Evolutionary conservation across 2,329 filamentous ascomycete species (phyloP), one percentile per base, ranked within the genome.

Genomic region (Trichoderma aggressivum): DNA sequence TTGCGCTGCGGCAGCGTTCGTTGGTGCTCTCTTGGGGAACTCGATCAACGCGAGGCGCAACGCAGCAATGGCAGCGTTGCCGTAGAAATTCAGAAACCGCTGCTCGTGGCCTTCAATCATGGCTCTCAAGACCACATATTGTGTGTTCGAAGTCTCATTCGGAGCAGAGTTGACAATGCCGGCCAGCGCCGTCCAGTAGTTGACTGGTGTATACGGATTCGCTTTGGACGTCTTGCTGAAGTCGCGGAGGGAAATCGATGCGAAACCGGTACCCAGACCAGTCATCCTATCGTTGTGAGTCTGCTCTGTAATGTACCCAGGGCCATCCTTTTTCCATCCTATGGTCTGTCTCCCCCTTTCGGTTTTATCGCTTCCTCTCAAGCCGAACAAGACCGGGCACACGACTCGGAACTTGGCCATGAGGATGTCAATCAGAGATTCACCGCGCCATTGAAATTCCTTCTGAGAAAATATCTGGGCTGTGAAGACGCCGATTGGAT

Each of bases 301-400:
- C 78, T 94, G 90, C 75, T 92, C 90, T 2, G 85, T 82, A 72
- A 92, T 84, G 84, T 87, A 95, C 7, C 82, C 81, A 7, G 86
- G 85, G 10, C 83, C 85, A 14, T 89, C 86, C 74, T 85, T 88
- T 80, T 85, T 87, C 93, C 94, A 97, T 0, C 93, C 94, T 3
- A 97, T 81, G n/a, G 87, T 86, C 21, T 81, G 75, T 14, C 90
- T 87, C 1, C 93, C 94, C 12, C 85, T 84, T 59, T 89, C 86
- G 0, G 90, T 97, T 73, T 86, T 90, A 79, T 97, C 93, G 73
- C 85, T 89, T 28, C 93, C 94, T 56, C 89, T 87, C 74, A 94
- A 89, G 21, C 95, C 95, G 79, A 97, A 98, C 0, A 99, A 84
- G 1, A 94, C 90, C 0, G 96, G 95, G 76, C 94, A 97, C 4